These are phyloP conservation scores for Tricholomella constricta DNA, from an alignment of 768 basidiomycete species.

Conservation along the genomic window DNA sequence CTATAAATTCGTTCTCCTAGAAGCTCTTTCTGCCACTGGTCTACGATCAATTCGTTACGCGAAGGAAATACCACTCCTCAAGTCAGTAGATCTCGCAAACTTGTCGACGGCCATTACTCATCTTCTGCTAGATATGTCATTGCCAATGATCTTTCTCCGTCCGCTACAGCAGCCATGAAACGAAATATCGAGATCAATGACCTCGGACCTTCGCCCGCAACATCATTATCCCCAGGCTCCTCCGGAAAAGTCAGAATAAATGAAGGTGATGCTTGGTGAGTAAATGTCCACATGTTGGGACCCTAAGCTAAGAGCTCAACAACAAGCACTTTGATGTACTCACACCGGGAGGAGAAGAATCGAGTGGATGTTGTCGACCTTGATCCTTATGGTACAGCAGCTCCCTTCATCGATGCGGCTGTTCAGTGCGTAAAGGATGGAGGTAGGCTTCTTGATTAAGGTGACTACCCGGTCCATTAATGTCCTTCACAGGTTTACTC, in stretches of 20 bases:
- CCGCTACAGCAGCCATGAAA: slow-evolving; percentile 83
- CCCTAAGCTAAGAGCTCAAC: slow-evolving; percentile 1
- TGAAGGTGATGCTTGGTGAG: slow-evolving; percentile 92
- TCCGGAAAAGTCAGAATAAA: slow-evolving; percentile 72
- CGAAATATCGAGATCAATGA: slow-evolving; percentile 85
- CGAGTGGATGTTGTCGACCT: slow-evolving; percentile 96
- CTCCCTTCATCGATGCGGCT: slow-evolving; percentile 94
- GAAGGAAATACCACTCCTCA: slow-evolving; percentile 90
- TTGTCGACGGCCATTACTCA: background rate
- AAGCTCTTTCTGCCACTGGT: slow-evolving; percentile 95
- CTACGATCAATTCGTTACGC: slow-evolving; percentile 96
- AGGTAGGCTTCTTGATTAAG: slow-evolving; percentile 49
- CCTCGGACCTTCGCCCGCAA: slow-evolving; percentile 40
- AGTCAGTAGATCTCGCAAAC: slow-evolving; percentile 47
- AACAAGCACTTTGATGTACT: slow-evolving; percentile 84
- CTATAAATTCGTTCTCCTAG: slow-evolving; percentile 77
- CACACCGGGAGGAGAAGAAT: slow-evolving; percentile 68
- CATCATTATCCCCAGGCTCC: slow-evolving; percentile 11
- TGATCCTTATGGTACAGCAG: slow-evolving; percentile 97
- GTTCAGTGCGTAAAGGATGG: slow-evolving; percentile 88
- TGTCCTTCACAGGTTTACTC: slow-evolving; percentile 64
- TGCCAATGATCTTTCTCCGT: slow-evolving; percentile 88
- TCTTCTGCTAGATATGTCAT: slow-evolving; percentile 70
- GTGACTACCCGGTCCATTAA: background rate
- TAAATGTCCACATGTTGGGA: slow-evolving; percentile 15